Percentiles rank a stretch among this genome's conserved stretches.
Evolutionary conservation across 2,329 filamentous ascomycete species (phyloP).

Genomic region (Lasiodiplodia sp.): DNA sequence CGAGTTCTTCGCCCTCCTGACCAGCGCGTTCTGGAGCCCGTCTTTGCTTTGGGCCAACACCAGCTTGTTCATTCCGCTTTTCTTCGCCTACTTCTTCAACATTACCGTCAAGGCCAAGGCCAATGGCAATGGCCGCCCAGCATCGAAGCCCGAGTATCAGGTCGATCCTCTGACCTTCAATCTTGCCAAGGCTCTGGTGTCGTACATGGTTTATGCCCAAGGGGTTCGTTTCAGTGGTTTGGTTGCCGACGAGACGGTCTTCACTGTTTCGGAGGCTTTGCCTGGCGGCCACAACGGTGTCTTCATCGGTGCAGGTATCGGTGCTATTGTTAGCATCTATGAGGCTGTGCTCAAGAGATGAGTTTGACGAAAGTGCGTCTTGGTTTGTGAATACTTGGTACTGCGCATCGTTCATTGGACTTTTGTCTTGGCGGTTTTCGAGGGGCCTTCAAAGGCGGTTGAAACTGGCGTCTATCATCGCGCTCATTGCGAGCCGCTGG

Average conservation of each 20-base stretch:
- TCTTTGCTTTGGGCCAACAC: conserved; percentile 79
- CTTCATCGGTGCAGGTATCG: conserved; percentile 72
- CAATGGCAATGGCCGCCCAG: conserved; percentile 31
- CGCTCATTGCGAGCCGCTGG: conserved; percentile 19
- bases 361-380: neutral
- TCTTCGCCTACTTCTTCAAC: conserved; percentile 90
- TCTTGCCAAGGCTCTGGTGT: conserved; percentile 82
- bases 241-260: conserved; percentile 66
- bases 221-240: conserved; percentile 69
- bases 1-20: conserved; percentile 81
- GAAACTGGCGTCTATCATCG: conserved; percentile 16
- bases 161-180: conserved; percentile 92
- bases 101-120: conserved; percentile 63
- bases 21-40: conserved; percentile 82
- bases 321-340: conserved; percentile 74
- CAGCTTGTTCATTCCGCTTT: conserved; percentile 71
- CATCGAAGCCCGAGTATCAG: conserved; percentile 58
- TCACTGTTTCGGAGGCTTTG: conserved; percentile 69
- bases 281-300: conserved; percentile 76
- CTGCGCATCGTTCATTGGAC: neutral
- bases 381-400: neutral
- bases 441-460: conserved; percentile 14
- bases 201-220: conserved; percentile 75
- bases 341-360: conserved; percentile 74
- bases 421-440: conserved; percentile 10